Base-by-base conservation (phyloP, 345 rosid genomes). In the Syzygium jambos region DNA sequence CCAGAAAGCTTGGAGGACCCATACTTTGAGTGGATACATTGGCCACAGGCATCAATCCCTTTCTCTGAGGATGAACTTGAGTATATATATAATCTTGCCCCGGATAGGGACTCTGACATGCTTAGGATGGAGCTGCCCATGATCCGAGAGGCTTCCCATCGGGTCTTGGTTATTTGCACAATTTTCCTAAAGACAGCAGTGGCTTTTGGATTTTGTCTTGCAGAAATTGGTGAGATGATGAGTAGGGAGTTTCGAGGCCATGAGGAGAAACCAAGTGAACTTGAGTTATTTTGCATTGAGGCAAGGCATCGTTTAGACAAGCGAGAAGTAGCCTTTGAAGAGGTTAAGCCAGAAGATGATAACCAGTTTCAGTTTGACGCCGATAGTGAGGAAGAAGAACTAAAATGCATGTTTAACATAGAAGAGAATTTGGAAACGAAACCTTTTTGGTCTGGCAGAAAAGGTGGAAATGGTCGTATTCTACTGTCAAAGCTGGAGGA, bases 31-130 rank as follows among this genome's bases (percentile, higher is more conserved):
- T 92, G 92, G 93, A 90, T 91, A 55, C 91, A 90, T 84, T 92
- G 93, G 93, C 92, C 92, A 43, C 93, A 92, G 87, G 92, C 93
- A 41, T 92, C 93, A 34, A 90, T 92, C 73, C 92, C 93, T 61
- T 92, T 92, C 86, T 91, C 93, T 21, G 91, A 91, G 82, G 91
- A 91, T 41, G 93, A 92, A 85, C 91, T 92, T 53, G 88, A 84
- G 78, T 92, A 92, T 87, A 92, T 92, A 73, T 3, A 27, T 21
- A 51, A 68, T 80, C 92, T 92, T 46, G 92, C 91, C 84, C 92
- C 93, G 12, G 82, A 88, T 83, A 55, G 85, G 87, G 93, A 92
- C 89, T 88, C 87, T n/a, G 90, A 92, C 29, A 92, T 92, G 91
- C 92, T 91, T 27, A 90, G 92, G 85, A 91, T 86, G 87, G 92